Conservation (phyloP, 129 eudicot species). For the Lactuca saligna region DNA sequence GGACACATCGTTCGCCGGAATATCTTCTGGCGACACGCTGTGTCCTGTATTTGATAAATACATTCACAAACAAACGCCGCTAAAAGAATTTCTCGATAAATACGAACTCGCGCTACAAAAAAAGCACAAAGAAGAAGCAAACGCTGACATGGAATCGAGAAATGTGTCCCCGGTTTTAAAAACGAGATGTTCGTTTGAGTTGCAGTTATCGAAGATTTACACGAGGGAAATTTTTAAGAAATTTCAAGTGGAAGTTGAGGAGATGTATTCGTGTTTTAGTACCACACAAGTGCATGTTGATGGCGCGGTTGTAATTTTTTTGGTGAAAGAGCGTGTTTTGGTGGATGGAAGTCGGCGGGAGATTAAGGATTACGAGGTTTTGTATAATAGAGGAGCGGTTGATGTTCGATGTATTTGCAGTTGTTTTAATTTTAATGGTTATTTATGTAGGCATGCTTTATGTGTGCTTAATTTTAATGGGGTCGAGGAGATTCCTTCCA, state of each 20-base stretch:
- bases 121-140: constrained; percentile 75
- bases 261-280: constrained; percentile 91
- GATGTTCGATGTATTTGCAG: constrained; percentile 91
- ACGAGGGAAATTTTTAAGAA: constrained; percentile 62
- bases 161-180: constrained; percentile 45
- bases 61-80: constrained; percentile 85
- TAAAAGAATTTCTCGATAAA: constrained; percentile 91
- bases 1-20: constrained; percentile 71
- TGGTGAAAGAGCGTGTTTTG: constrained; percentile 77
- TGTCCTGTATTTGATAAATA: constrained; percentile 62
- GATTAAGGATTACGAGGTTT: constrained; percentile 70
- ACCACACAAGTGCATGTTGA: constrained; percentile 81
- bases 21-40: constrained; percentile 63
- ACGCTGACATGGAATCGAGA: constrained; percentile 75
- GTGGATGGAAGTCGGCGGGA: constrained; percentile 73
- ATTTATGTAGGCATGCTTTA: constrained; percentile 76
- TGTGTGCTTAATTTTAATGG: constrained; percentile 84
- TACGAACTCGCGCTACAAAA: constrained; percentile 81
- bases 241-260: constrained; percentile 87
- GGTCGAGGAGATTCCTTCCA: constrained; percentile 75
- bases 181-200: constrained; percentile 77
- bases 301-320: constrained; percentile 60
- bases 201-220: constrained; percentile 75
- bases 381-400: constrained; percentile 65
- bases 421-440: constrained; percentile 82